phyloP scores from a whole-genome alignment of 2,329 filamentous ascomycete species.

The Monosporascus sp. region DNA sequence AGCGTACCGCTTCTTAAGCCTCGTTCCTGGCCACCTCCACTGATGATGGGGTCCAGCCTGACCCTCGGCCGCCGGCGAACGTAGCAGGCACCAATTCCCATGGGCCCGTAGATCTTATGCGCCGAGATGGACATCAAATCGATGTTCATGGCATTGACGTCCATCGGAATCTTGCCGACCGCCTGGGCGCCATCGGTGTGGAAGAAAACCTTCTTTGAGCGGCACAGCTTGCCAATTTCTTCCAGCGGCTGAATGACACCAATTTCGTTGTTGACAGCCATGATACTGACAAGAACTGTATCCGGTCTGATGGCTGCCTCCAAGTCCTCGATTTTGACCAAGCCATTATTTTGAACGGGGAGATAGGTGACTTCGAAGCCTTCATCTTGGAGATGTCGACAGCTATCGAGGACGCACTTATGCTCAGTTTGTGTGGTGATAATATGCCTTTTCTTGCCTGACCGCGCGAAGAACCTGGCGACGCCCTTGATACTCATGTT shows the following conservation, averaged over 20 bases:
- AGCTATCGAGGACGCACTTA: conserved; percentile 98
- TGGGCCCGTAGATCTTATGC: conserved; percentile 98
- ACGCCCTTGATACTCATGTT: conserved; percentile 99
- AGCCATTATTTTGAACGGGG: conserved; percentile 80
- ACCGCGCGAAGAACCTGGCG: conserved; percentile 86
- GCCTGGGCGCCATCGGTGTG: conserved; percentile 96
- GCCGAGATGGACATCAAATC: conserved; percentile 98
- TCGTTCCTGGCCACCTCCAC: conserved; percentile 91
- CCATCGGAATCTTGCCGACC: conserved; percentile 95
- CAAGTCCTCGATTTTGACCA: conserved; percentile 77
- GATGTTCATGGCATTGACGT: conserved; percentile 97
- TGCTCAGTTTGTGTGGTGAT: conserved; percentile 97
- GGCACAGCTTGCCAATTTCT: conserved; percentile 88
- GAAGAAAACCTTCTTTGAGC: conserved; percentile 92
- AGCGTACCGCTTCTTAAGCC: conserved; percentile 91
- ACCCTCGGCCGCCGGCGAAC: conserved; percentile 89
- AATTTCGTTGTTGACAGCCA: conserved; percentile 99
- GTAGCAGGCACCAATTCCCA: conserved; percentile 94
- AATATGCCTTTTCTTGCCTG: conserved; percentile 96
- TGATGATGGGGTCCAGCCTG: conserved; percentile 92
- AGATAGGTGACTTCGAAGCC: conserved; percentile 97
- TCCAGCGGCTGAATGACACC: conserved; percentile 96
- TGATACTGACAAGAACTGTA: conserved; percentile 89
- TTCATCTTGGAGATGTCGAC: conserved; percentile 92
- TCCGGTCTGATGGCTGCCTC: conserved; percentile 87